Percentiles rank a stretch among this genome's conserved stretches.
These are phyloP conservation scores for Potentilla sterilis DNA, from an alignment of 306 rosid genomes.

Conservation along the genomic window DNA sequence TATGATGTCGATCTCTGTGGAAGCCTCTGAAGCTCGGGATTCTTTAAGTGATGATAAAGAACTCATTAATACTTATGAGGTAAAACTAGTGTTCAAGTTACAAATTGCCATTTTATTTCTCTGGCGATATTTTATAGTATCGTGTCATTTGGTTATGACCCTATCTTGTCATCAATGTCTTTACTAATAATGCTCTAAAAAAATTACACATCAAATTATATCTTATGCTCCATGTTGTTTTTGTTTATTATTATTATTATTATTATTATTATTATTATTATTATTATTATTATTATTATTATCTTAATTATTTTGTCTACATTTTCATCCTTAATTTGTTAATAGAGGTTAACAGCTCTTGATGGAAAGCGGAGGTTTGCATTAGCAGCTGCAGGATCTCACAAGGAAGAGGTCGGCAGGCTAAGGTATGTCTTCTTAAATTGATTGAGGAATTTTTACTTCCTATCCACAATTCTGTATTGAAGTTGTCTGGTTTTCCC, in stretches of 20 bases:
- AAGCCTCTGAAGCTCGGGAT: conserved; percentile 91
- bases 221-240: conserved; percentile 16
- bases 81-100: conserved; percentile 21
- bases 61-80: conserved; percentile 87
- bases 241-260: background rate
- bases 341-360: conserved; percentile 89
- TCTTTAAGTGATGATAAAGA: conserved; percentile 89
- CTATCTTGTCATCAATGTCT: background rate
- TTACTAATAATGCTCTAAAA: background rate
- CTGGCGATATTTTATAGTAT: too few relatives aligned
- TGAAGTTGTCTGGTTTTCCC: background rate
- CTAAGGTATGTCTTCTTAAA: conserved; percentile 55
- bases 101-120: background rate
- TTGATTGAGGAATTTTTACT: conserved; percentile 16
- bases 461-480: background rate
- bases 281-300: background rate
- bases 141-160: background rate
- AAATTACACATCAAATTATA: background rate
- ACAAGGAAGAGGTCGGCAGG: conserved; percentile 93
- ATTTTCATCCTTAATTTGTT: conserved; percentile 13
- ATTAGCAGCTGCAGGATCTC: conserved; percentile 89
- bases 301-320: too few relatives aligned
- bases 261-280: background rate
- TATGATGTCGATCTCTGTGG: conserved; percentile 97
- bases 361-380: conserved; percentile 97